phyloP scores from a whole-genome alignment of 805 yeast species.

The Wickerhamiella brachini region DNA sequence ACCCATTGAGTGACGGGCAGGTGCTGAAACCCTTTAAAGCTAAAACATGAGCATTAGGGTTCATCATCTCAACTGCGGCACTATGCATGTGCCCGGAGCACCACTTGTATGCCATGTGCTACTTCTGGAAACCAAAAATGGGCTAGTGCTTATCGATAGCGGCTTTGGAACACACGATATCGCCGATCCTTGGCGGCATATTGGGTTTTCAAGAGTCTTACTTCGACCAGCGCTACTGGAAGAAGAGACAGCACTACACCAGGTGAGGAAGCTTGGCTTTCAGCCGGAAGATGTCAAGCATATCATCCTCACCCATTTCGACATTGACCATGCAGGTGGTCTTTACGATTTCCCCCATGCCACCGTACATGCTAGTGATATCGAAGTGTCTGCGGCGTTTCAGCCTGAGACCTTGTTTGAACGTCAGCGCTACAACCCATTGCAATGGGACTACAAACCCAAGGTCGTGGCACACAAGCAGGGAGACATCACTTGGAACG shows the following conservation, averaged over 20 bases:
- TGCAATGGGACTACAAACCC: background rate
- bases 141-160: background rate
- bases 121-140: background rate
- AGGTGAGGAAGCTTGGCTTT: background rate
- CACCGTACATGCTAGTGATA: background rate
- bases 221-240: background rate
- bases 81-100: background rate
- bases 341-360: background rate
- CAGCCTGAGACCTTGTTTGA: background rate
- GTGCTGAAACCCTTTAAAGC: no score
- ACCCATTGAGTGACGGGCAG: no score
- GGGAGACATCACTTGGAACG: background rate
- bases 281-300: background rate
- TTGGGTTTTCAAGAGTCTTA: background rate
- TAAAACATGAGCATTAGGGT: background rate
- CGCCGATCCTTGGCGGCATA: background rate
- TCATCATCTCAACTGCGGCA: background rate
- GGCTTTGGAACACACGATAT: background rate
- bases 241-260: background rate
- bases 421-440: background rate
- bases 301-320: background rate
- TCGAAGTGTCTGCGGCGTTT: background rate
- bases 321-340: background rate
- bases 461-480: background rate
- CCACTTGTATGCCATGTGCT: background rate